phyloP scores from a whole-genome alignment of 768 basidiomycete genomes.

The Hygrophorus russula region DNA sequence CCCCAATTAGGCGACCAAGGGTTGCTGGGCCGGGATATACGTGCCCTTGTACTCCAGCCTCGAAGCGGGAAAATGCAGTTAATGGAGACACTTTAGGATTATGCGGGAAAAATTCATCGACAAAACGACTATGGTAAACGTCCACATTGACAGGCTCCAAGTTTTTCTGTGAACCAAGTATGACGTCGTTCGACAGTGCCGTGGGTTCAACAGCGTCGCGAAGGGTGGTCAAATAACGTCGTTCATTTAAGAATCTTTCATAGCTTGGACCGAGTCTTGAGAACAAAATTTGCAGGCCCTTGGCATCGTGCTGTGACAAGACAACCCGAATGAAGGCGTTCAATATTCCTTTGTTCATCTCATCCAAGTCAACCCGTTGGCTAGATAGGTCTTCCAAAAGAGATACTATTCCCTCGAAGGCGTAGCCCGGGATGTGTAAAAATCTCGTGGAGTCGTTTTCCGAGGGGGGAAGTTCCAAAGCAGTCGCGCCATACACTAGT shows the following conservation, averaged over 20 bases:
- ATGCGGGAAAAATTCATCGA: conserved; percentile 7
- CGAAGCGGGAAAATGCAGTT: conserved; percentile 41
- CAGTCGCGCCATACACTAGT: conserved; percentile 29
- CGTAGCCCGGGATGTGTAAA: conserved; percentile 13
- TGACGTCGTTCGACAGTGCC: background rate
- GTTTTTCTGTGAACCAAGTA: background rate
- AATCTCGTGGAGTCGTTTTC: background rate
- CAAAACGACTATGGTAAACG: conserved; percentile 5
- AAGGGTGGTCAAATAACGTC: background rate
- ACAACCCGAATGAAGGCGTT: conserved; percentile 17
- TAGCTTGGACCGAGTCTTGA: conserved; percentile 22
- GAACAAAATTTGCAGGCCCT: conserved; percentile 17
- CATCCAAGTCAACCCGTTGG: conserved; percentile 18
- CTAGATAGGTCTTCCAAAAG: conserved; percentile 30
- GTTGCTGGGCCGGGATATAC: conserved; percentile 39
- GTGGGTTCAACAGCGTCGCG: background rate
- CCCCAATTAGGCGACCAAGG: conserved; percentile 54
- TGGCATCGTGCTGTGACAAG: conserved; percentile 12
- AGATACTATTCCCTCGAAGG: conserved; percentile 29
- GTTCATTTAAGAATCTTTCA: conserved; percentile 12
- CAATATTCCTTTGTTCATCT: conserved; percentile 16
- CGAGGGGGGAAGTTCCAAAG: conserved; percentile 10
- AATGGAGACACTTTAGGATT: conserved; percentile 9
- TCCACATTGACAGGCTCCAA: conserved; percentile 3
- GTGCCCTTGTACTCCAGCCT: conserved; percentile 29